Evolutionary conservation across 1,139 yeast species (phyloP), one percentile per base, ranked within the genome.

Genomic region (Hyphopichia khmerensis): DNA sequence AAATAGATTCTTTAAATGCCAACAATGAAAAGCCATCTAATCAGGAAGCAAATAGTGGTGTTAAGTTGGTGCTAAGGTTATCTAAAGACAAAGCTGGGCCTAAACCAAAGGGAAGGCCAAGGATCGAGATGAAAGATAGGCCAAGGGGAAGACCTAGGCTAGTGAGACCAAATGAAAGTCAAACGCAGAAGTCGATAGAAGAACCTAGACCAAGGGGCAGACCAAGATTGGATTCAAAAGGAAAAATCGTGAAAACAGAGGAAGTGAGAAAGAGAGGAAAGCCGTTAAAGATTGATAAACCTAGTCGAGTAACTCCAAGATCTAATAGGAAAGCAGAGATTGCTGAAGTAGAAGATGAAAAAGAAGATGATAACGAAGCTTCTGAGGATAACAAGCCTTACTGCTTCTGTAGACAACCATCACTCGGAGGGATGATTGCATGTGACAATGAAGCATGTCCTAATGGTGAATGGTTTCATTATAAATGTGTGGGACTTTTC

Each of bases 401-500:
- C 48, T 73, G 79, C 47, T 70, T 72, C 56, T 73, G 79, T 51
- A 60, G 63, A 21, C 77, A 70, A 48, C 69, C 67, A 0, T 72
- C 79, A 0, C 66, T 66, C 46, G 79, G 79, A 2, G 67, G 67
- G 45, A 73, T 73, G 79, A 72, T 73, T 36, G 77, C 71, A 0
- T 73, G 79, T 50, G 79, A 73, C 46, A 68, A 72, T 47, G 55
- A 50, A 1, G 52, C 64, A 4, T 73, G 79, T 52, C 69, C 71
- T 16, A 72, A 72, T 47, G 79, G 79, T 2, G 78, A 71, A 40
- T 73, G 79, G 79, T 73, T 73, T 42, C 79, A 73, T 47, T 73
- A 72, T 52, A 72, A 72, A 47, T 73, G 79, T 50, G 78, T 73
- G 27, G 77, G 77, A 2, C 55, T 72, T 32, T 53, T 65, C 31